phyloP scores from a whole-genome alignment of 306 rosid genomes.

The Acacia crassicarpa region DNA sequence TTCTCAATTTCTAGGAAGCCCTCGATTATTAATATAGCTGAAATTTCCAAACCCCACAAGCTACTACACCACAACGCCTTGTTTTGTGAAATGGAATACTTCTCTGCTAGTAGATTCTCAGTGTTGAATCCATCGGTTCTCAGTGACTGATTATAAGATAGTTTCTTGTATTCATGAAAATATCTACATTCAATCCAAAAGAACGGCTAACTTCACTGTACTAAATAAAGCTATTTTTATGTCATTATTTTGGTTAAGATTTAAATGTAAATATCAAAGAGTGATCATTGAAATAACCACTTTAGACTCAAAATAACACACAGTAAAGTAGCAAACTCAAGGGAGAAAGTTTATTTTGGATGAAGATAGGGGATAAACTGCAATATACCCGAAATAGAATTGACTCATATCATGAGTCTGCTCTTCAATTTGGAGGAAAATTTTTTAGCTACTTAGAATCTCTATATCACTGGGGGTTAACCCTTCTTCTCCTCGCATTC shows the following conservation, averaged over 20 bases:
- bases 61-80: no score
- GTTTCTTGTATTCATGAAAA: background rate
- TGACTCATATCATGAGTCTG: background rate
- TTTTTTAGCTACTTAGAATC: conserved; percentile 1
- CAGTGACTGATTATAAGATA: background rate
- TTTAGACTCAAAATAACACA: background rate
- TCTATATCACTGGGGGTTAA: conserved; percentile 35
- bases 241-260: background rate
- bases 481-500: conserved; percentile 38
- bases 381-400: background rate
- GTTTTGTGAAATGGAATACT: background rate
- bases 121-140: no score
- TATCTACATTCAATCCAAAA: background rate
- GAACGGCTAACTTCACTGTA: background rate
- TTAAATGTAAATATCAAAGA: background rate
- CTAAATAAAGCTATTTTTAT: background rate
- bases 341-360: background rate
- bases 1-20: background rate
- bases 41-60: background rate
- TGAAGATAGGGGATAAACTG: background rate
- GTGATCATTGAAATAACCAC: background rate
- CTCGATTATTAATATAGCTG: background rate
- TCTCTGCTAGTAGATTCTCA: background rate
- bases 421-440: background rate
- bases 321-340: background rate